Base-by-base conservation (phyloP, 768 basidiomycete species). In the Pulveroboletus sp. region DNA sequence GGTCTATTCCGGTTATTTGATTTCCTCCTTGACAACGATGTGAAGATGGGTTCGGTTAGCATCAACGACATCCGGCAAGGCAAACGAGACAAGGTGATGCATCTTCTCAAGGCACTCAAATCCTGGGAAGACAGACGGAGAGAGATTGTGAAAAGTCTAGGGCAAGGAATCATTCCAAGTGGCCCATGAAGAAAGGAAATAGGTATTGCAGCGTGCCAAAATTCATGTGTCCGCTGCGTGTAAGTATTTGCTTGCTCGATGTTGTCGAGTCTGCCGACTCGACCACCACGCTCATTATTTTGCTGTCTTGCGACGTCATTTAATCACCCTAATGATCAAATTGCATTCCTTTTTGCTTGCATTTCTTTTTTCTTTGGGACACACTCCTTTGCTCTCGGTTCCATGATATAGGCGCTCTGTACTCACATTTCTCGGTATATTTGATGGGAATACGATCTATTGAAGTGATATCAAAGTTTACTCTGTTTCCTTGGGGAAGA, bases 31-130 rank as follows among this genome's bases (percentile, higher is more conserved):
- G 92, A 94, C 59, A 90, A 92, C 51, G 93, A 93, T 41, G 84
- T 94, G 49, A 87, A 87, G 70, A 90, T 95, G 75, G 94, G 89
- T 9, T 81, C 84, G 52, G 86, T 97, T 27, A 93, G 89, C 58
- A 94, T 97, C 69, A 95, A 95, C 63, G 95, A 98, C 68, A 77
- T 98, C 29, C 76, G 90, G 43, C 80, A 82, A 52, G 90, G 89
- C 25, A 90, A 87, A 63, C 74, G 82, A 40, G 85, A 87, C 38
- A 94, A 90, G 72, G 80, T 95, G 51, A 57, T 85, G 5, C 86
- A 92, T 65, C 71, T 98, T 29, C 64, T 97, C 59, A 81, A 75
- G 57, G 86, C 87, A 32, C 63, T 93, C 58, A 88, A 82, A 68
- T 65, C 69, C 0, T 91, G 90, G 90, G 87, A 91, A 64, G 90